Evolutionary conservation across 306 rosid genomes (phyloP).

Genomic region (Mucuna pruriens): DNA sequence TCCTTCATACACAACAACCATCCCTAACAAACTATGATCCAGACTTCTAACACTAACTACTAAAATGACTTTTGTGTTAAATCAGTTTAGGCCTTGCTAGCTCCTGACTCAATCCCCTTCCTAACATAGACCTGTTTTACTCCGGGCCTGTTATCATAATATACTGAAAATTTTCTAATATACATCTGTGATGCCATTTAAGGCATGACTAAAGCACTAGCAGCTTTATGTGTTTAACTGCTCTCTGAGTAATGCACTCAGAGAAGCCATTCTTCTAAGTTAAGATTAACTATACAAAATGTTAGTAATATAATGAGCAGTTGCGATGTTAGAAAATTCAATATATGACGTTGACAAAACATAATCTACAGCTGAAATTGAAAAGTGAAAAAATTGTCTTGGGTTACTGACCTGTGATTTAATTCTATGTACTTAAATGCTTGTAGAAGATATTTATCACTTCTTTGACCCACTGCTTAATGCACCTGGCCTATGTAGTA

Average conservation of each 20-base stretch:
- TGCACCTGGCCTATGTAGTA: too few species aligned
- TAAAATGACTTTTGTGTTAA: too few species aligned
- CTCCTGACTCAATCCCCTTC: too few species aligned
- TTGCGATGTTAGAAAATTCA: too few species aligned
- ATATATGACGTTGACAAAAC: background rate
- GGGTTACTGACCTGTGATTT: background rate
- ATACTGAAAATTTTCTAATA: background rate
- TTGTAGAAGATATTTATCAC: background rate
- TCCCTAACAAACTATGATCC: too few species aligned
- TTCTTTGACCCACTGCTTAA: background rate
- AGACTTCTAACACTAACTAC: too few species aligned
- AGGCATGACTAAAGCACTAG: background rate
- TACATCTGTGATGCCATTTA: background rate
- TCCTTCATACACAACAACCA: too few species aligned
- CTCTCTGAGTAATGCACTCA: background rate
- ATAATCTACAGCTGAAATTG: background rate
- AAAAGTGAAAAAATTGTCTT: background rate
- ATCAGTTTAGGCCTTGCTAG: too few species aligned
- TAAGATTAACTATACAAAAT: background rate
- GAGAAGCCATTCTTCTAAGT: conserved; percentile 10
- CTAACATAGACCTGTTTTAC: too few species aligned
- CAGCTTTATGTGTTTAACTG: background rate
- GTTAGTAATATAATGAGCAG: background rate
- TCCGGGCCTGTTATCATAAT: too few species aligned
- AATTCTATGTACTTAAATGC: background rate